Evolutionary conservation across 2,329 filamentous ascomycete genomes (phyloP).

Genomic region (Pseudogymnoascus sp.): DNA sequence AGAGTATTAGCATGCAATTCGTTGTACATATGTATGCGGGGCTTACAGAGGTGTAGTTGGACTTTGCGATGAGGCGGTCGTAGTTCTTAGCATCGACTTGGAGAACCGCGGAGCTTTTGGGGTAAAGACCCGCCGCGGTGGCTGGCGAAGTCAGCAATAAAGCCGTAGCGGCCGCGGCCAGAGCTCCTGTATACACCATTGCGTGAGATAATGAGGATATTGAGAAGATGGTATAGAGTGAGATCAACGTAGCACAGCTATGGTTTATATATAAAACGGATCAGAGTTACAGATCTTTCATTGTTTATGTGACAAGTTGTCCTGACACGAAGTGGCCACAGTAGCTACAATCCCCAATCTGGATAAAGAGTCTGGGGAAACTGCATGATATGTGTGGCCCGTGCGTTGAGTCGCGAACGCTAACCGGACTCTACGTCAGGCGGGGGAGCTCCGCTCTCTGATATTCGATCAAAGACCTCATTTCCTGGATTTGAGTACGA

Average conservation of each 20-base stretch:
- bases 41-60: constrained; percentile 83
- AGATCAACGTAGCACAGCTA: neutral
- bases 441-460: constrained; percentile 1
- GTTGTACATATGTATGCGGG: constrained; percentile 11
- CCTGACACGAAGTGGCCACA: constrained; percentile 4
- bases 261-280: constrained; percentile 2
- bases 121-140: constrained; percentile 66
- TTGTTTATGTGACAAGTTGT: constrained; percentile 4
- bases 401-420: neutral
- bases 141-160: constrained; percentile 58
- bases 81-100: constrained; percentile 74
- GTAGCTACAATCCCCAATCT: constrained; percentile 4
- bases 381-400: neutral
- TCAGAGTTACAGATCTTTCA: constrained; percentile 3
- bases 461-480: neutral
- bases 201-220: constrained; percentile 13
- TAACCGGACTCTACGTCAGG: constrained; percentile 7
- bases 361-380: constrained; percentile 7
- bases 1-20: constrained; percentile 17
- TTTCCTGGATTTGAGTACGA: neutral
- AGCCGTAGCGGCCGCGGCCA: constrained; percentile 48
- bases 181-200: constrained; percentile 46
- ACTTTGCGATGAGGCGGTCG: constrained; percentile 72
- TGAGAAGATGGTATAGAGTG: neutral
- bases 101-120: constrained; percentile 78